Evolutionary conservation across 2,329 filamentous ascomycete genomes (phyloP).

Genomic region (Basipetospora sp.): DNA sequence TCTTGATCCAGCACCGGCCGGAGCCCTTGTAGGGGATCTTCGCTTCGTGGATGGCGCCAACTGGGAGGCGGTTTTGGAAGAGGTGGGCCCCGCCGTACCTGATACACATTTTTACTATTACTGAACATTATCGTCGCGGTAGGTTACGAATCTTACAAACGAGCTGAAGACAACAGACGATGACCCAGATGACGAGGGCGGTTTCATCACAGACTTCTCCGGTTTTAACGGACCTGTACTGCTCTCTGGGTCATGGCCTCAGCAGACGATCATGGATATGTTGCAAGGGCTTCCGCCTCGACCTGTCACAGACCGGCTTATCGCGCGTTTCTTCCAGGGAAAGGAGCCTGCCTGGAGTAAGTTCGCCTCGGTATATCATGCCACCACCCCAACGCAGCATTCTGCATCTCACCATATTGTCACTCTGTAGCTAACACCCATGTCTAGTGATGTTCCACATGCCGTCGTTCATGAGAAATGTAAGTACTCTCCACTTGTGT

Average conservation of each 20-base stretch:
- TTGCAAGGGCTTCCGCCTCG: slow-evolving; percentile 12
- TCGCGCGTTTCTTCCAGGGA: slow-evolving; percentile 16
- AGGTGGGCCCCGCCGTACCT: slow-evolving; percentile 15
- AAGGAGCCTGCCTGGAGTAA: slow-evolving; percentile 14
- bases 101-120: no score
- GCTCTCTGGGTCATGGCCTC: slow-evolving; percentile 13
- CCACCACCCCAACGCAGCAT: no score
- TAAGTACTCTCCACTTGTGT: no score
- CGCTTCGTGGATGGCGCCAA: slow-evolving; percentile 17
- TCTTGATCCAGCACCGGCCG: slow-evolving; percentile 8
- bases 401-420: no score
- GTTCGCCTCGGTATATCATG: neutral
- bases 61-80: slow-evolving; percentile 19
- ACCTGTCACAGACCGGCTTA: slow-evolving; percentile 13
- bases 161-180: slow-evolving; percentile 12
- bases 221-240: slow-evolving; percentile 11
- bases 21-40: slow-evolving; percentile 11
- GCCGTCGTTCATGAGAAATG: slow-evolving; percentile 13
- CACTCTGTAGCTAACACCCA: neutral
- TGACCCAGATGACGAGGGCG: slow-evolving; percentile 11
- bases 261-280: slow-evolving; percentile 10
- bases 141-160: slow-evolving; percentile 12
- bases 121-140: no score
- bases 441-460: slow-evolving; percentile 17
- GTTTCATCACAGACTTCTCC: slow-evolving; percentile 8